phyloP scores from a whole-genome alignment of 805 yeast genomes.

The Wickerhamomyces canadensis region DNA sequence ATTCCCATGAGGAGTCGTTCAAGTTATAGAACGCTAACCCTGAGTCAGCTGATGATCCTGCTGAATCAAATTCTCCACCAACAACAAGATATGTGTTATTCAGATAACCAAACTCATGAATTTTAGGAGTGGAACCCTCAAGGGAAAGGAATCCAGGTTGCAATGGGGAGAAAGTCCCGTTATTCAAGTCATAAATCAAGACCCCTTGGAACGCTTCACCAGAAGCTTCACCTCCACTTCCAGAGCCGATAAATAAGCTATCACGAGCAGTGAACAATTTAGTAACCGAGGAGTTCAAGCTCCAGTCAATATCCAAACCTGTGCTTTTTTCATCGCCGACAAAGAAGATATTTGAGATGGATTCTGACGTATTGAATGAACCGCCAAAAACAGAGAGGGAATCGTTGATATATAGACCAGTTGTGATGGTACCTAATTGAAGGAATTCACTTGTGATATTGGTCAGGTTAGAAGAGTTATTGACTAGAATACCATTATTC shows the following conservation, averaged over 20 bases:
- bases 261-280: constrained; percentile 14
- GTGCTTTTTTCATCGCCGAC: constrained; percentile 21
- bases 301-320: constrained; percentile 26
- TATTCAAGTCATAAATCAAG: constrained; percentile 44
- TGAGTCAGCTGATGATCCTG: constrained; percentile 52
- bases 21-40: constrained; percentile 65
- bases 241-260: constrained; percentile 40
- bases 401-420: constrained; percentile 41
- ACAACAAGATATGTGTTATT: constrained; percentile 46
- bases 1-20: constrained; percentile 47
- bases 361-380: constrained; percentile 31
- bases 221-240: constrained; percentile 28
- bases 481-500: constrained; percentile 15
- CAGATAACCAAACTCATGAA: constrained; percentile 30
- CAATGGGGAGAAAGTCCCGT: constrained; percentile 17
- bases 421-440: constrained; percentile 20
- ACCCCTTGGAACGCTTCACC: constrained; percentile 36
- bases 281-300: constrained; percentile 12
- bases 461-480: constrained; percentile 8
- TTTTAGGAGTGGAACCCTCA: constrained; percentile 27
- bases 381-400: constrained; percentile 58
- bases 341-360: constrained; percentile 19
- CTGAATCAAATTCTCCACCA: constrained; percentile 66
- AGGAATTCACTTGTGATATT: constrained; percentile 16
- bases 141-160: constrained; percentile 12